Percentiles rank a stretch among this genome's conserved stretches.
These are phyloP conservation scores for Nymphaea thermarum DNA, from an alignment of 164 flowering plant genomes.

Conservation along the genomic window DNA sequence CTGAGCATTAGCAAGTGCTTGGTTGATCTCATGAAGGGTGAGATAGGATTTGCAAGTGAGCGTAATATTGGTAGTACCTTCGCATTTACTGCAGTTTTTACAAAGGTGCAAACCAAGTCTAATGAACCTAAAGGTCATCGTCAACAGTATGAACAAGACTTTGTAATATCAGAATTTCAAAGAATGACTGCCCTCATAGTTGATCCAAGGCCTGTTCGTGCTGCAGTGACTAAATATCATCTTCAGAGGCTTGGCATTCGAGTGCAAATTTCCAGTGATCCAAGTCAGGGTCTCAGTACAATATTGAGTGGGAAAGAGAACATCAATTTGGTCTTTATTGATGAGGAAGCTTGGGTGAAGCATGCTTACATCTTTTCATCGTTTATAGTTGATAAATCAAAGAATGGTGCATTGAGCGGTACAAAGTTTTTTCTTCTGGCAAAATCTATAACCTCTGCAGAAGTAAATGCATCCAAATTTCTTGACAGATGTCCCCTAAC, in stretches of 20 bases:
- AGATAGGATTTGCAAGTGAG: constrained; percentile 76
- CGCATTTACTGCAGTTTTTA: constrained; percentile 74
- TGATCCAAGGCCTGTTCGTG: constrained; percentile 57
- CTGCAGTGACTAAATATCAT: constrained; percentile 71
- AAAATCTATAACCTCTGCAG: constrained; percentile 29
- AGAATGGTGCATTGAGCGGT: constrained; percentile 13
- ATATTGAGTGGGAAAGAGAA: constrained; percentile 15
- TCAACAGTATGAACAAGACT: constrained; percentile 15
- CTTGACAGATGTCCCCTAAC: constrained; percentile 21
- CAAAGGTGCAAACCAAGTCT: constrained; percentile 23
- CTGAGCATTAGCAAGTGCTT: constrained; percentile 90
- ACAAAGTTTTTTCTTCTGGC: constrained; percentile 59
- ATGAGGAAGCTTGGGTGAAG: constrained; percentile 68
- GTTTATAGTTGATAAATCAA: constrained; percentile 1
- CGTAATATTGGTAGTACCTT: constrained; percentile 80
- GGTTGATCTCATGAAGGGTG: constrained; percentile 91
- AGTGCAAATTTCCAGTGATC: constrained; percentile 41
- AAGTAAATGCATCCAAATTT: constrained; percentile 8
- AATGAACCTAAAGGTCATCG: constrained; percentile 24
- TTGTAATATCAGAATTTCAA: constrained; percentile 36
- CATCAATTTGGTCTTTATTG: constrained; percentile 52
- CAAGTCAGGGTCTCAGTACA: constrained; percentile 24
- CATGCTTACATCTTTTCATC: constrained; percentile 16
- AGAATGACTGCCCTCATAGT: constrained; percentile 68
- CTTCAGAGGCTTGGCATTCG: constrained; percentile 75